A percentile compares a stretch with the other conserved stretches of the same genome.
These are phyloP conservation scores for Hanseniaspora osmophila DNA, from an alignment of 805 yeast species.

Conservation along the genomic window DNA sequence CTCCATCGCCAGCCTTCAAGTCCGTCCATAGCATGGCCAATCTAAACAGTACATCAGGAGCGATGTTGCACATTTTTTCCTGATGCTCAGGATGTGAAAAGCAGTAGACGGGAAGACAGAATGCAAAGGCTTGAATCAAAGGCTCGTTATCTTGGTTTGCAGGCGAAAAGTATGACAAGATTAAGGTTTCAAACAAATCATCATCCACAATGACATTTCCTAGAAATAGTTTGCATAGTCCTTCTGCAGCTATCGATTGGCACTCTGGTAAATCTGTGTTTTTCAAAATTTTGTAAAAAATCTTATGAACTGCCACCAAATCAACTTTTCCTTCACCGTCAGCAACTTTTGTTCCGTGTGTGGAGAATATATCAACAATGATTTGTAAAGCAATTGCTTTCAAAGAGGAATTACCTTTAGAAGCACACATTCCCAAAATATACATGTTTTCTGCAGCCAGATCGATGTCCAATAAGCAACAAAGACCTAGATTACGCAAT, in stretches of 20 bases:
- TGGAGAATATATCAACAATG: constrained; percentile 64
- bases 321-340: constrained; percentile 53
- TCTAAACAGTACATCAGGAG: constrained; percentile 52
- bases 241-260: constrained; percentile 75
- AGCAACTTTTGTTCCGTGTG: constrained; percentile 57
- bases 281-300: constrained; percentile 53
- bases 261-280: constrained; percentile 44
- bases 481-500: constrained; percentile 61
- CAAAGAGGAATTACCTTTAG: constrained; percentile 50
- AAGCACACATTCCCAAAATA: constrained; percentile 54
- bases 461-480: constrained; percentile 54
- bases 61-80: constrained; percentile 43
- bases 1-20: constrained; percentile 10
- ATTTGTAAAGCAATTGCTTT: constrained; percentile 51
- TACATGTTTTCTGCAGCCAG: constrained; percentile 52
- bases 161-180: constrained; percentile 67
- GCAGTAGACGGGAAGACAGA: constrained; percentile 79
- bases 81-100: constrained; percentile 66
- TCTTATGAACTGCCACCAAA: constrained; percentile 43
- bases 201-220: constrained; percentile 63
- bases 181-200: constrained; percentile 55
- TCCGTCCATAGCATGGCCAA: constrained; percentile 33
- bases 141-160: constrained; percentile 45
- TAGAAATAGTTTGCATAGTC: constrained; percentile 66
- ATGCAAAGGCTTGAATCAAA: constrained; percentile 65